A percentile compares a stretch with the other conserved stretches of the same genome.
These are phyloP conservation scores for Neurospora crassa DNA, from an alignment of 2,329 filamentous ascomycete genomes.

Conservation along the genomic window DNA sequence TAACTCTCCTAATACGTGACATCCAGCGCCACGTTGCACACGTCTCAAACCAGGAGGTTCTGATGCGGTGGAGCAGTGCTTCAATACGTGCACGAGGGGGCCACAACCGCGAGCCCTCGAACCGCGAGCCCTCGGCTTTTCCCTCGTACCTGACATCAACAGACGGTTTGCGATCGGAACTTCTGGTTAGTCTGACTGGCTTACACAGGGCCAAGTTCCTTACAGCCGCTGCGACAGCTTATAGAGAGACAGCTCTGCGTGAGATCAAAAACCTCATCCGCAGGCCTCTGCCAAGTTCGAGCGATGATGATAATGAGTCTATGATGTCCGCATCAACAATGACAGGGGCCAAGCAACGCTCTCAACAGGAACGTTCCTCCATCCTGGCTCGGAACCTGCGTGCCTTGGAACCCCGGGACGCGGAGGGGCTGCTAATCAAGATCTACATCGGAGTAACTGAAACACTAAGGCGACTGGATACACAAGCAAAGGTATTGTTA, in stretches of 20 bases:
- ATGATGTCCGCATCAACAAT: conserved; percentile 77
- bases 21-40: conserved; percentile 69
- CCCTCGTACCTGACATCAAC: conserved; percentile 72
- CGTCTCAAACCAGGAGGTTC: conserved; percentile 61
- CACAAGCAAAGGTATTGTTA: conserved; percentile 88
- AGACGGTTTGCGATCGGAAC: conserved; percentile 57
- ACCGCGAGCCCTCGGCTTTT: conserved; percentile 56
- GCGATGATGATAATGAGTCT: conserved; percentile 86
- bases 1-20: conserved; percentile 69
- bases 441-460: conserved; percentile 87
- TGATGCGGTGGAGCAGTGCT: conserved; percentile 76
- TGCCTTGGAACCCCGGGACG: conserved; percentile 71
- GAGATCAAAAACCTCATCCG: conserved; percentile 83
- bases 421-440: conserved; percentile 70
- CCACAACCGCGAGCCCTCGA: conserved; percentile 56
- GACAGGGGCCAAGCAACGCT: conserved; percentile 55
- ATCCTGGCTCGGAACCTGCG: conserved; percentile 82
- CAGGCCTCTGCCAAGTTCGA: conserved; percentile 79
- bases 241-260: conserved; percentile 72
- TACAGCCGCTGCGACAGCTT: conserved; percentile 69
- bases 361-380: conserved; percentile 81
- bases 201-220: conserved; percentile 76
- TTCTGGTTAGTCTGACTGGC: conserved; percentile 65
- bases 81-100: conserved; percentile 62
- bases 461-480: conserved; percentile 72